A percentile compares a stretch with the other conserved stretches of the same genome.
These are phyloP conservation scores for Cubamyces lactineus DNA, from an alignment of 768 basidiomycete species.

Conservation along the genomic window DNA sequence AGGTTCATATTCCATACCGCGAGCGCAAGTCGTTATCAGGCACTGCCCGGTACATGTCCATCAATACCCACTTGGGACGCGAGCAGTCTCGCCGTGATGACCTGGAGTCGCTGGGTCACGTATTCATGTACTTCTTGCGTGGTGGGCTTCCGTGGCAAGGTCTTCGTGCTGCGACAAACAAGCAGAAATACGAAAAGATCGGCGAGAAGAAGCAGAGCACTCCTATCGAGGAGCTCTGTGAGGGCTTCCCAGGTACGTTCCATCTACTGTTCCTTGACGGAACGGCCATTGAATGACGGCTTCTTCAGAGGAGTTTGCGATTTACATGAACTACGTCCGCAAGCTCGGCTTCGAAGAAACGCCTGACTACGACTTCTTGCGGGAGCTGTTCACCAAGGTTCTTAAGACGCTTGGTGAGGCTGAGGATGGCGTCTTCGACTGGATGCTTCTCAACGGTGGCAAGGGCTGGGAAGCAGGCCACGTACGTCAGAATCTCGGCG, in stretches of 20 bases:
- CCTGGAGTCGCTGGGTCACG: slow-evolving; percentile 95
- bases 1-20: slow-evolving; percentile 98
- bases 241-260: slow-evolving; percentile 89
- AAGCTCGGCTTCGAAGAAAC: slow-evolving; percentile 98
- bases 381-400: slow-evolving; percentile 92
- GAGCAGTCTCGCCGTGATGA: slow-evolving; percentile 96
- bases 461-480: slow-evolving; percentile 94
- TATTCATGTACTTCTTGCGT: slow-evolving; percentile 99
- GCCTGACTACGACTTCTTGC: slow-evolving; percentile 97
- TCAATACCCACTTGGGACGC: slow-evolving; percentile 97
- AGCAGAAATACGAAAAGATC: slow-evolving; percentile 99
- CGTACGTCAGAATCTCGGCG: slow-evolving; percentile 49
- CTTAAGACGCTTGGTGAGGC: slow-evolving; percentile 84
- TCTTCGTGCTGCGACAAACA: slow-evolving; percentile 96
- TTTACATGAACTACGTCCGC: slow-evolving; percentile 99
- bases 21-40: slow-evolving; percentile 97
- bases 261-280: not conserved
- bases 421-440: slow-evolving; percentile 93
- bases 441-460: slow-evolving; percentile 93
- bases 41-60: slow-evolving; percentile 98
- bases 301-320: slow-evolving; percentile 87
- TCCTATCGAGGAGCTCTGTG: slow-evolving; percentile 88
- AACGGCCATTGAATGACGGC: not conserved
- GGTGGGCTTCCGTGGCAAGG: slow-evolving; percentile 99
- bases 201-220: slow-evolving; percentile 99